phyloP scores from a whole-genome alignment of 2,329 filamentous ascomycete genomes.

The Orbilia quercus region DNA sequence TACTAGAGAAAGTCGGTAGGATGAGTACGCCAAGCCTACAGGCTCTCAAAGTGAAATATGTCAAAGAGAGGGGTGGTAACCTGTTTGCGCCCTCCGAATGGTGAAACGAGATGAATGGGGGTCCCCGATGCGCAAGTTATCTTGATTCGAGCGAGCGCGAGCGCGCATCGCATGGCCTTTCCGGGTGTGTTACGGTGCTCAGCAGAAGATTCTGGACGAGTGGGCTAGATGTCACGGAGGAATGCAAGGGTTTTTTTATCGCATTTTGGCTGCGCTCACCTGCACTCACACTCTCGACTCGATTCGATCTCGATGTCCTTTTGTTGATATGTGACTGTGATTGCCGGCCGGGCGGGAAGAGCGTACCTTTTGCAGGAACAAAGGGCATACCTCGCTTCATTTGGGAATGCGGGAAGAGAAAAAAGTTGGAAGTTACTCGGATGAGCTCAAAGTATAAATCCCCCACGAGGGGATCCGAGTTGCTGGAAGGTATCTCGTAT shows the following conservation, averaged over 20 bases:
- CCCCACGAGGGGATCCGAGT: background rate
- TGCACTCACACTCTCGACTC: no score
- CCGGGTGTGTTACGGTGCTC: slow-evolving; percentile 18
- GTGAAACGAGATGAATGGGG: no score
- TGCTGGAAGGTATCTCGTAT: background rate
- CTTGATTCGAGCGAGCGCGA: no score
- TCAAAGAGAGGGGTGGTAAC: no score
- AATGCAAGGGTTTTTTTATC: slow-evolving; percentile 17
- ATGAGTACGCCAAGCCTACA: no score
- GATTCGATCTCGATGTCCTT: no score
- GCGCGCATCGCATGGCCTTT: slow-evolving; percentile 26
- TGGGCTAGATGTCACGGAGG: slow-evolving; percentile 15
- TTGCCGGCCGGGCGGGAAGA: no score
- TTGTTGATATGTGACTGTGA: background rate
- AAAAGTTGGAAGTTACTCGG: background rate
- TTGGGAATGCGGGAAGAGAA: background rate
- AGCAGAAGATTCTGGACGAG: background rate
- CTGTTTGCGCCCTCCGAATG: no score
- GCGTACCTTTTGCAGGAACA: background rate
- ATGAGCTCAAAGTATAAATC: slow-evolving; percentile 2
- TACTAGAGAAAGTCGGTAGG: no score
- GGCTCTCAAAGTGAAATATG: no score
- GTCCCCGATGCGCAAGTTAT: no score
- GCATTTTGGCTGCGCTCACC: no score
- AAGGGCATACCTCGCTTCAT: background rate